Evolutionary conservation across 2,329 filamentous ascomycete genomes (phyloP).

Genomic region (Penicillium sp.): DNA sequence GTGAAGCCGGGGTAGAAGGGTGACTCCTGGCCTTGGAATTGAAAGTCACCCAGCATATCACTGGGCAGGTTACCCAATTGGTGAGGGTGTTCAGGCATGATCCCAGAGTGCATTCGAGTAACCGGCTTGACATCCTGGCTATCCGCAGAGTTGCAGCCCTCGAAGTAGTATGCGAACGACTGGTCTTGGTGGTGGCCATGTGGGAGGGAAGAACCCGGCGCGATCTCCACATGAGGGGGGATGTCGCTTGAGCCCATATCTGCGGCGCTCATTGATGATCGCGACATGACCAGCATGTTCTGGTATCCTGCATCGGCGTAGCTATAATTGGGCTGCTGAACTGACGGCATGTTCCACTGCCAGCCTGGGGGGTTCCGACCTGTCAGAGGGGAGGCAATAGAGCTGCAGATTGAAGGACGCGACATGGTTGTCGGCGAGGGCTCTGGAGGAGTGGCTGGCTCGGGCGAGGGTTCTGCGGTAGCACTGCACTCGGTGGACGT

Average conservation of each 20-base stretch:
- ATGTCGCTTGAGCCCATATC: constrained; percentile 18
- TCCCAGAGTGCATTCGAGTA: constrained; percentile 13
- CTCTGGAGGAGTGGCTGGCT: constrained; percentile 35
- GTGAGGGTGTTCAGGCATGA: constrained; percentile 15
- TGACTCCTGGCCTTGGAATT: constrained; percentile 23
- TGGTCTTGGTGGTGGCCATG: constrained; percentile 14
- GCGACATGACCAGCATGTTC: constrained; percentile 20
- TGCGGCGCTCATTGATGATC: constrained; percentile 15
- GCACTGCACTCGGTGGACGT: constrained; percentile 38
- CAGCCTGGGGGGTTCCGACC: constrained; percentile 13
- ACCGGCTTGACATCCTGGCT: constrained; percentile 19
- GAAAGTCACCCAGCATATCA: constrained; percentile 28
- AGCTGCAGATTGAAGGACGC: constrained; percentile 18
- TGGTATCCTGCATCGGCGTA: constrained; percentile 24
- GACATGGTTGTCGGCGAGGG: constrained; percentile 27
- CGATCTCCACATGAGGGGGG: constrained; percentile 13
- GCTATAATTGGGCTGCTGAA: constrained; percentile 20
- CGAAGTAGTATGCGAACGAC: constrained; percentile 28
- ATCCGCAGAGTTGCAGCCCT: constrained; percentile 12
- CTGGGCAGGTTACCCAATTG: constrained; percentile 22
- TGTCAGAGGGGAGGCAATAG: constrained; percentile 11
- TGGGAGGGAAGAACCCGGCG: constrained; percentile 5
- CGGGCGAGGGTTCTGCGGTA: constrained; percentile 40
- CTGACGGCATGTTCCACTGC: constrained; percentile 31
- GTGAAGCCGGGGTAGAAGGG: constrained; percentile 20